A percentile compares a stretch with the other conserved stretches of the same genome.
Evolutionary conservation across 345 rosid genomes (phyloP).

Genomic region (Hibiscus mutabilis): DNA sequence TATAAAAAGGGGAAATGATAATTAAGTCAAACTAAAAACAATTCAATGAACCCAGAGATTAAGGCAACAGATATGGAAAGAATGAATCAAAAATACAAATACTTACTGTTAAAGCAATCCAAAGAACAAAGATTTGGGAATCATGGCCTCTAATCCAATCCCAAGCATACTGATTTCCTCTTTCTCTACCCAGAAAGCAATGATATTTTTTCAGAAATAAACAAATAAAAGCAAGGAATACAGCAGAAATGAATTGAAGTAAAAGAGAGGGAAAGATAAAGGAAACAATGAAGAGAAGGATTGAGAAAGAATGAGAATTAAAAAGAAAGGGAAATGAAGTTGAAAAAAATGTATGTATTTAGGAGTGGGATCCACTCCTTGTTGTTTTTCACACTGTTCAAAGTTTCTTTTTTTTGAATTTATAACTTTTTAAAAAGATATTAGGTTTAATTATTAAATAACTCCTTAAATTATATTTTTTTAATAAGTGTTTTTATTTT

Average conservation of each 20-base stretch:
- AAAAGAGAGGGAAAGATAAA: no score
- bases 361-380: constrained; percentile 15
- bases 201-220: neutral
- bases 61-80: constrained; percentile 9
- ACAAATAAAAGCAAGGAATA: neutral
- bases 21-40: neutral
- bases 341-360: constrained; percentile 9
- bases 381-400: neutral
- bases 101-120: constrained; percentile 27
- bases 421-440: no score
- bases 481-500: no score
- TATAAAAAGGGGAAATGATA: neutral
- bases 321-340: constrained; percentile 8
- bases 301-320: neutral
- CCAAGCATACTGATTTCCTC: neutral
- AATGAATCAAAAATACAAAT: constrained; percentile 4
- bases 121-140: constrained; percentile 13
- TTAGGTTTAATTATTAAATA: no score
- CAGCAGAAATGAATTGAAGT: neutral
- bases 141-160: constrained; percentile 3
- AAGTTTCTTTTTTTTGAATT: neutral
- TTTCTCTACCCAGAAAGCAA: constrained; percentile 1
- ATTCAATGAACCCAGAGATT: neutral
- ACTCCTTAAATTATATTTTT: no score
- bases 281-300: neutral